Evolutionary conservation across 352 stramenopile species (phyloP).

Genomic region (Peronospora destructor): DNA sequence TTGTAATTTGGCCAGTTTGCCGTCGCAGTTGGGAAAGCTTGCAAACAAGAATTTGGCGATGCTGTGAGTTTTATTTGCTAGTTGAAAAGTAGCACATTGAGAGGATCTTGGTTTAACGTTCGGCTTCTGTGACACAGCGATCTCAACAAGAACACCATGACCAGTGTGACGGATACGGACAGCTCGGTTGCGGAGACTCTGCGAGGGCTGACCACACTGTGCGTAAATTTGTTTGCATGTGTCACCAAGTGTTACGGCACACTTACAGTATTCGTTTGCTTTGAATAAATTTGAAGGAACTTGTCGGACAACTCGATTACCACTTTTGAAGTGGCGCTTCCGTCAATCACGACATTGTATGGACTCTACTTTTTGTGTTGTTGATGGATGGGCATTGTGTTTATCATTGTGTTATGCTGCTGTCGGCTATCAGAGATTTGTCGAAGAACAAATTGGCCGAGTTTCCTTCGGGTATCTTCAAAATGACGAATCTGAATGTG

Average conservation of each 20-base stretch:
- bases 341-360: slow-evolving; percentile 39
- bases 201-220: slow-evolving; percentile 43
- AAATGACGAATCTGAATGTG: slow-evolving; percentile 61
- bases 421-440: slow-evolving; percentile 33
- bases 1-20: slow-evolving; percentile 51
- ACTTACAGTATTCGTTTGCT: slow-evolving; percentile 3
- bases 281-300: slow-evolving; percentile 23
- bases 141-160: slow-evolving; percentile 53
- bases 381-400: not conserved
- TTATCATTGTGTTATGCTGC: not conserved
- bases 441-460: slow-evolving; percentile 44
- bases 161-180: slow-evolving; percentile 31
- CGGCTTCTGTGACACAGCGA: slow-evolving; percentile 23
- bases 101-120: not conserved
- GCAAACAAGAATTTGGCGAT: slow-evolving; percentile 39
- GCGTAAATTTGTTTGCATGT: slow-evolving; percentile 6
- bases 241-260: not conserved
- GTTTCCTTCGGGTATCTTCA: slow-evolving; percentile 55
- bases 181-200: slow-evolving; percentile 31
- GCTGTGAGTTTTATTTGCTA: slow-evolving; percentile 33
- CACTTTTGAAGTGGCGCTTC: slow-evolving; percentile 36
- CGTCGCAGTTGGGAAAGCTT: slow-evolving; percentile 40
- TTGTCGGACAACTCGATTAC: slow-evolving; percentile 41
- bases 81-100: not conserved
- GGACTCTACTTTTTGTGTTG: slow-evolving; percentile 1